Percentiles rank a stretch among this genome's conserved stretches.
Evolutionary conservation across 2,329 filamentous ascomycete species (phyloP).

Genomic region (Stemphylium lycopersici): DNA sequence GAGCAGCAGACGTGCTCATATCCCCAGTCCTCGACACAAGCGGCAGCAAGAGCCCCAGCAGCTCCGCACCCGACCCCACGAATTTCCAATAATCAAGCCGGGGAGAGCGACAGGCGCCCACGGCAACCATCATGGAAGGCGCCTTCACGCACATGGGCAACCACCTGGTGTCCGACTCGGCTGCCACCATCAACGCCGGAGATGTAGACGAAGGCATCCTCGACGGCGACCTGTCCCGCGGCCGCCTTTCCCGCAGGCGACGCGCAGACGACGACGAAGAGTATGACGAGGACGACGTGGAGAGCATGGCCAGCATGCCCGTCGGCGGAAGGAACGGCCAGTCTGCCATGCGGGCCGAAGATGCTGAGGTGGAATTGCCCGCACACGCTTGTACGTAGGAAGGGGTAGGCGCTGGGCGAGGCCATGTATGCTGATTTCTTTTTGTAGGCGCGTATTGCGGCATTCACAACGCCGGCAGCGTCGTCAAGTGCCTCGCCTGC

Average conservation of each 20-base stretch:
- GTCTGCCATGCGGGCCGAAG: conserved; percentile 63
- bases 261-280: conserved; percentile 87
- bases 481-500: conserved; percentile 94
- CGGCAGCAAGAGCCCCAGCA: conserved; percentile 9
- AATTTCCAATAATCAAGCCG: conserved; percentile 1
- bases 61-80: conserved; percentile 9
- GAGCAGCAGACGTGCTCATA: conserved; percentile 11
- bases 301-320: conserved; percentile 79
- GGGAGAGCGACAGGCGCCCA: conserved; percentile 7
- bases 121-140: conserved; percentile 69
- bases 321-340: conserved; percentile 74
- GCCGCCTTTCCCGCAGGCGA: conserved; percentile 65
- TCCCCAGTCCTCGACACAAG: neutral
- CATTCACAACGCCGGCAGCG: conserved; percentile 92
- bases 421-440: neutral
- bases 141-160: conserved; percentile 89
- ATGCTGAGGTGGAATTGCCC: conserved; percentile 75
- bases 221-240: conserved; percentile 65
- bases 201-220: conserved; percentile 85
- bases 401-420: neutral
- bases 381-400: conserved; percentile 71
- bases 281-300: conserved; percentile 75
- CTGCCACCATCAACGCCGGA: conserved; percentile 85
- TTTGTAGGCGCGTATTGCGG: conserved; percentile 80
- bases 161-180: conserved; percentile 82